phyloP scores from a whole-genome alignment of 495 filamentous ascomycete genomes.

The Bacidia rubella region DNA sequence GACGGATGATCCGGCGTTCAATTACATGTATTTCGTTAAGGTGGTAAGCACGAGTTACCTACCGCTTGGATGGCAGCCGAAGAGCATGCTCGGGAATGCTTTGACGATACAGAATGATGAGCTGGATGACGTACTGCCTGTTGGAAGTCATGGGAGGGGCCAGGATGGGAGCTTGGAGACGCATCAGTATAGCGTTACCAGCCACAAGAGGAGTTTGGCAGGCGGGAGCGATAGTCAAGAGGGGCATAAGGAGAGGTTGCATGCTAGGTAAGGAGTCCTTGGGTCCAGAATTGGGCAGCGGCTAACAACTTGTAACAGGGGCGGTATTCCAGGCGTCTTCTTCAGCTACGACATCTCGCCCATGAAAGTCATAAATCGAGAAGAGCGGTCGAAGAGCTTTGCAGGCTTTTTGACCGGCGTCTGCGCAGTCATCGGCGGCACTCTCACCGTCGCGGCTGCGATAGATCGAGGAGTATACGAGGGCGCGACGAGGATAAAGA shows the following conservation, averaged over 20 bases:
- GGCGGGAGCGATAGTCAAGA: slow-evolving; percentile 73
- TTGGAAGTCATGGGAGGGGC: slow-evolving; percentile 17
- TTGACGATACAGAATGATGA: slow-evolving; percentile 21
- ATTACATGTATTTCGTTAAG: slow-evolving; percentile 99
- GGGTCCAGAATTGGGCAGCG: too few species aligned
- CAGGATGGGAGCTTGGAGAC: slow-evolving; percentile 77
- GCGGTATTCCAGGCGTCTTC: slow-evolving; percentile 94
- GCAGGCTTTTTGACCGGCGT: slow-evolving; percentile 83
- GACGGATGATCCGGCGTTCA: slow-evolving; percentile 71
- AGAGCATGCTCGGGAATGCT: slow-evolving; percentile 13
- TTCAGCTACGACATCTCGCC: slow-evolving; percentile 99
- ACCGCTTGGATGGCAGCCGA: slow-evolving; percentile 66
- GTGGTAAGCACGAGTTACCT: slow-evolving; percentile 92
- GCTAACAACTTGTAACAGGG: slow-evolving; percentile 25
- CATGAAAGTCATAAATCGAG: slow-evolving; percentile 98
- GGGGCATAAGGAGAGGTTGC: slow-evolving; percentile 79
- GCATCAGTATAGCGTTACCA: slow-evolving; percentile 94
- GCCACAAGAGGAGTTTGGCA: slow-evolving; percentile 71
- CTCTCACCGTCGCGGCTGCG: slow-evolving; percentile 87
- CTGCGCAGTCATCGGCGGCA: slow-evolving; percentile 89
- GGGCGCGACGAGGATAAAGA: slow-evolving; percentile 61
- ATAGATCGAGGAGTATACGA: slow-evolving; percentile 88
- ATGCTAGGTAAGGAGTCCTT: slow-evolving; percentile 36
- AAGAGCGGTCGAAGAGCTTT: slow-evolving; percentile 76
- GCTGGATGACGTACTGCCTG: slow-evolving; percentile 14